Conservation (phyloP, 352 stramenopile species). For the Phytophthora citrophthora region DNA sequence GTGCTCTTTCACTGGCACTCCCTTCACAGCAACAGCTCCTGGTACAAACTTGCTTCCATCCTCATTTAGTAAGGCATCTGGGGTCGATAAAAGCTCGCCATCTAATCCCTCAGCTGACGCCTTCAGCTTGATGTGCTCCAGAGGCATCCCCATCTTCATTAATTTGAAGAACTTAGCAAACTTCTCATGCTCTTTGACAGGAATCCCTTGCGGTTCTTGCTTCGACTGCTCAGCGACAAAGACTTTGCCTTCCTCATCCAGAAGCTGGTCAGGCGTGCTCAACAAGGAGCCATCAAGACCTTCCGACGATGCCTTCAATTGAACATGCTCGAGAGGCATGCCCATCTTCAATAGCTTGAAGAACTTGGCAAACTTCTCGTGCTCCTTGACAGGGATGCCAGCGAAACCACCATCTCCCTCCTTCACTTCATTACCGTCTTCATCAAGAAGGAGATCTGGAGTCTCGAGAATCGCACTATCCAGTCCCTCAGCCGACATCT, state of each 20-base stretch:
- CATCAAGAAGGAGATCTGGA: conserved; percentile 66
- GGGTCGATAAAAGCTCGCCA: conserved; percentile 79
- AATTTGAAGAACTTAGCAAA: conserved; percentile 84
- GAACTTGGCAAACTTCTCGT: conserved; percentile 93
- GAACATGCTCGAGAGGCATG: conserved; percentile 88
- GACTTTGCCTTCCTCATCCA: conserved; percentile 58
- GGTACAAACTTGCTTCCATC: conserved; percentile 52
- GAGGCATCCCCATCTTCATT: conserved; percentile 84
- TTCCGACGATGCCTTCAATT: conserved; percentile 85
- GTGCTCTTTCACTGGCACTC: conserved; percentile 81
- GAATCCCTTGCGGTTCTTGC: conserved; percentile 37
- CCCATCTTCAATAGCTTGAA: conserved; percentile 95
- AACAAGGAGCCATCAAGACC: conserved; percentile 61
- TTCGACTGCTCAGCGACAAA: conserved; percentile 34
- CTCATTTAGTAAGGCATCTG: conserved; percentile 65
- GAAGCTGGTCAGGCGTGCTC: conserved; percentile 57
- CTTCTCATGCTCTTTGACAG: conserved; percentile 72
- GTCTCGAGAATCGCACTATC: conserved; percentile 88
- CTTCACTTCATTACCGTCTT: conserved; percentile 68
- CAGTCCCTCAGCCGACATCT: conserved; percentile 93
- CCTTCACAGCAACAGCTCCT: conserved; percentile 24
- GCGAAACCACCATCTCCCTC: conserved; percentile 26
- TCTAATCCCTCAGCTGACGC: conserved; percentile 89
- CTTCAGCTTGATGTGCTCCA: conserved; percentile 84
- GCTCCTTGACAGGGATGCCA: conserved; percentile 79